phyloP scores from a whole-genome alignment of 352 stramenopile species.

The Globisporangium nunn region DNA sequence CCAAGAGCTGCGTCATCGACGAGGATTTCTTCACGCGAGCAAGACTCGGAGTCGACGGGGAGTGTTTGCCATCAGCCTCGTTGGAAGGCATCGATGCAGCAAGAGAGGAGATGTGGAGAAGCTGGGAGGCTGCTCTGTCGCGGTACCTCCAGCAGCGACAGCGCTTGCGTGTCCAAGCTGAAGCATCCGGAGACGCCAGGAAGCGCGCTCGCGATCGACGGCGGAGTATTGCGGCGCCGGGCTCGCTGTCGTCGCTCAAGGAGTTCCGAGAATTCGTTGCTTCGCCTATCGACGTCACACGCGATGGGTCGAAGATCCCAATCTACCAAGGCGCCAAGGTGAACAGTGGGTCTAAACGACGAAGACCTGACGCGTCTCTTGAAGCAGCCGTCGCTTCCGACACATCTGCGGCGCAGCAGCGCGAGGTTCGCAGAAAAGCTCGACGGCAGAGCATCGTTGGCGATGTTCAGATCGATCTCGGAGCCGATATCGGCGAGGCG shows the following conservation, averaged over 20 bases:
- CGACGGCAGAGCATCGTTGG: conserved; percentile 36
- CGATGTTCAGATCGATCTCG: conserved; percentile 14
- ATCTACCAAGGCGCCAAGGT: neutral
- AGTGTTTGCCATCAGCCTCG: neutral
- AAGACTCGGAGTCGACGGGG: neutral
- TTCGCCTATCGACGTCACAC: neutral
- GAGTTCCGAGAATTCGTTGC: neutral
- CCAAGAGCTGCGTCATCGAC: conserved; percentile 33
- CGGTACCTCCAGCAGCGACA: conserved; percentile 5
- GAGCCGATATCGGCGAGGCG: neutral
- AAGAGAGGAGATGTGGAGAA: conserved; percentile 20
- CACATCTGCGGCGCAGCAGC: neutral
- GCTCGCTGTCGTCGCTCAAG: conserved; percentile 7
- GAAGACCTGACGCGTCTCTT: neutral
- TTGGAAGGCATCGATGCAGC: neutral
- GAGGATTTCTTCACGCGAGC: conserved; percentile 21
- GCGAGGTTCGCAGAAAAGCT: conserved; percentile 13
- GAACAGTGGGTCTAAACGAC: conserved; percentile 5
- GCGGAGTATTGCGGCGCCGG: conserved; percentile 19
- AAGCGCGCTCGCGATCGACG: conserved; percentile 25
- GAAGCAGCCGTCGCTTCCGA: neutral
- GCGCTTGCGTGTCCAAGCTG: neutral
- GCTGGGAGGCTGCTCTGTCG: conserved; percentile 13
- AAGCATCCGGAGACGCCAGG: conserved; percentile 1
- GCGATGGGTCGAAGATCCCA: neutral